Base-by-base conservation (phyloP, 164 flowering plant species). In the Litsea cubeba region DNA sequence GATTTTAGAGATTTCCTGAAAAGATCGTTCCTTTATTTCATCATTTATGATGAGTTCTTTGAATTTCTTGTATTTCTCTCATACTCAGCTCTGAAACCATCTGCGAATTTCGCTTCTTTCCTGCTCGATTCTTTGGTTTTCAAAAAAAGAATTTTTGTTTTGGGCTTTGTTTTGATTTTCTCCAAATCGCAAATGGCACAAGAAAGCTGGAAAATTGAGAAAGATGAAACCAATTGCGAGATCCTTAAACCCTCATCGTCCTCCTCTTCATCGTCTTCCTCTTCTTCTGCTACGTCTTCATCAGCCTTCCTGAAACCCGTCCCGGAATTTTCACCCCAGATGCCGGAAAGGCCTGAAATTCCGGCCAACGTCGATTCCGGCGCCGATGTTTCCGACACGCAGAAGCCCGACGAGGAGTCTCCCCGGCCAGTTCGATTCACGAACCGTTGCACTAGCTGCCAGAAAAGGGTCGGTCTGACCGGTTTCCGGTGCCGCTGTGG, bases 401-500 rank as follows among this genome's bases (percentile, higher is more conserved):
- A 6, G 46, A 63, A 24, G 5, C 51, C n/a, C 25, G 75, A 25
- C 2, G 57, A 46, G n/a, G 23, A 24, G 26, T 30, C 62, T 51
- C 72, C 68, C 8, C 40, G 30, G 75, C 60, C 75, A 10, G 22
- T 72, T 23, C 57, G 75, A 26, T 72, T 62, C 40, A 46, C 50
- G 11, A 87, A 85, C 57, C 79, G 91, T 70, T 89, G 93, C 74
- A 80, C 88, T 12, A 89, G 89, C 3, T 89, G 93, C 79, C 64
- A 80, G 75, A 79, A 81, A 64, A 84, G 78, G 83, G 93, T 89
- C 5, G 93, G 93, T 3, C 82, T 89, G 86, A 89, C 93, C 76
- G 93, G 93, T 14, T 84, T 89, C 81, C 75, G 88, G 26, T 89
- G 93, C 75, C 81, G 93, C 8, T 89, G 93, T 71, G 93, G 93